Base-by-base conservation (phyloP, 352 stramenopile genomes). In the Elongisporangium senticosum region DNA sequence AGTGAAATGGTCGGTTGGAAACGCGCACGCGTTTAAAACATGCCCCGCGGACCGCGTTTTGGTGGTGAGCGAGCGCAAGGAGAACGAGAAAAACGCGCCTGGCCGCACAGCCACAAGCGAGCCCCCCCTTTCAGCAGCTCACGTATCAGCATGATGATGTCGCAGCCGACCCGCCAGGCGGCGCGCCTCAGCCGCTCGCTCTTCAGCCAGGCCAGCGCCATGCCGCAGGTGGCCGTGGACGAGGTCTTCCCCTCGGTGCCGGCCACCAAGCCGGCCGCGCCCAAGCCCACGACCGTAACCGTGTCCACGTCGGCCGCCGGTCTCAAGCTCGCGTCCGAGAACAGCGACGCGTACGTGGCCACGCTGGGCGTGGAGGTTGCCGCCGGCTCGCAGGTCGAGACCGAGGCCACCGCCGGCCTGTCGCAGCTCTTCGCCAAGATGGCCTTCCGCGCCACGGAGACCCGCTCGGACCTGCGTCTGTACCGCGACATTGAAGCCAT, bases 401-500 rank as follows among this genome's bases (percentile, higher is more conserved):
- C 56, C 24, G 82, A 92, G 50, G 82, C 84, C 51, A 89, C 73
- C 11, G 67, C 79, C n/a, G 85, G 85, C 26, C 50, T 93, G 17
- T 81, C 85, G 70, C 78, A 91, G 72, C 73, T 95, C 49, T 87
- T 87, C 50, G 68, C 79, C 59, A 90, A 93, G 71, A 83, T 92
- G 79, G 83, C 85, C 33, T 95, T 95, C 80, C 85, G 83, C 49
- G 70, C 83, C 22, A 95, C 85, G 11, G 59, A 79, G 24, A 63
- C 24, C 55, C 85, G 83, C 64, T 93, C 85, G 58, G 85, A 95
- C 64, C 70, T 95, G 65, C 77, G 78, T 48, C 68, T 95, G 40
- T 95, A 74, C 74, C 83, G 85, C 58, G 85, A 89, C 62, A 85
- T 94, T 64, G 85, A 94, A 65, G 70, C 83, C 37, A 83, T 94